Percentiles rank a stretch among this genome's conserved stretches.
phyloP scores from a whole-genome alignment of 208 protist genomes.

The Acanthamoeba polyphaga region DNA sequence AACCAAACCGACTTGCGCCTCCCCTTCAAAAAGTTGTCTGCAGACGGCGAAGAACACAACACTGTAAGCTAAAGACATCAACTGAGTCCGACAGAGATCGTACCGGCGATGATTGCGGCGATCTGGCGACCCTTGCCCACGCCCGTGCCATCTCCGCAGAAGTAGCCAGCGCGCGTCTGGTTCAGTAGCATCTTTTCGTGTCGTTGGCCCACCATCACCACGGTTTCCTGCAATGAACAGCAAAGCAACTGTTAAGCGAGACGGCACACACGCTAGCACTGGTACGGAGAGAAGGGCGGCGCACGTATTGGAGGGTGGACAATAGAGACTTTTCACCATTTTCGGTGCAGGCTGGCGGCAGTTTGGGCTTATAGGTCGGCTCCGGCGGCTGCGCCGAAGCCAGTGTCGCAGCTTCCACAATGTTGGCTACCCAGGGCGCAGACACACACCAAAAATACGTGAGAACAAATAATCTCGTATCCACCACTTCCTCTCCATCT shows the following conservation, averaged over 20 bases:
- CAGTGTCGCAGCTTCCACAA: conserved; percentile 34
- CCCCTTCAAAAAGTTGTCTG: conserved; percentile 71
- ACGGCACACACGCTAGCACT: neutral
- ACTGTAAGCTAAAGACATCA: too few relatives aligned
- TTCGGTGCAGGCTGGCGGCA: conserved; percentile 6
- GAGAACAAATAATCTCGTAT: neutral
- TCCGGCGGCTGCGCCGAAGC: conserved; percentile 14
- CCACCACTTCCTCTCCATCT: neutral
- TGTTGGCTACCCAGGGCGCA: neutral
- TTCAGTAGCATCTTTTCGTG: conserved; percentile 71
- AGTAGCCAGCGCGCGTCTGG: conserved; percentile 79
- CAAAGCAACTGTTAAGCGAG: neutral
- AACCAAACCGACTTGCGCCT: conserved; percentile 76
- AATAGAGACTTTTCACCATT: conserved; percentile 17
- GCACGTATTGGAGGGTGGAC: conserved; percentile 29
- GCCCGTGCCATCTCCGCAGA: conserved; percentile 83
- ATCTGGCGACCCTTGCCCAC: conserved; percentile 83
- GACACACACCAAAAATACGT: neutral
- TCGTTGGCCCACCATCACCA: conserved; percentile 43
- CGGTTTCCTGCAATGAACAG: conserved; percentile 1
- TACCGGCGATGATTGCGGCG: conserved; percentile 75
- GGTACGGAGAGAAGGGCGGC: neutral
- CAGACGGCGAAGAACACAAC: too few relatives aligned
- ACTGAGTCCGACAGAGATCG: neutral
- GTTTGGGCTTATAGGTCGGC: neutral